Evolutionary conservation across 2,329 filamentous ascomycete species (phyloP), one percentile per base, ranked within the genome.

Genomic region (Paracorniculantispora psalliotae): DNA sequence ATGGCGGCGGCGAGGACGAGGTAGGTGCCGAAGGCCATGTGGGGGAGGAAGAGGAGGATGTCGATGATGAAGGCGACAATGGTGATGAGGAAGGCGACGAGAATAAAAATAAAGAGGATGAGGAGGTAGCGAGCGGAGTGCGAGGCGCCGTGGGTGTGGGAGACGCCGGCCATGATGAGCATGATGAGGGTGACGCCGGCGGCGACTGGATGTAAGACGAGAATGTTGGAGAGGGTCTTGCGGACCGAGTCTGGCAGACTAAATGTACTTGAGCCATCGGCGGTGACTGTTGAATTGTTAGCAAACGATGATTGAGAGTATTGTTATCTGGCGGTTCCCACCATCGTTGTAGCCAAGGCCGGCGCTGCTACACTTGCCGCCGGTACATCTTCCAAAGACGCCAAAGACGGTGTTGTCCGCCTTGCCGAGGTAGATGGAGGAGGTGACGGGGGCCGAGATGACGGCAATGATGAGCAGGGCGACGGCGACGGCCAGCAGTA

Each of bases 21-120:
- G 81, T 93, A 99, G 61, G 92, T 92, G 63, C 92, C 94, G 91
- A 92, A 97, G 69, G 87, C 85, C 76, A 97, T 78, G 73, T 97
- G 92, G 50, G 94, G 94, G 17, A 97, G 90, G 70, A 99, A 99
- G 23, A 99, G 81, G 35, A 99, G 79, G 26, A 97, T 90, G 73
- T 99, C 94, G 67, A 97, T 87, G 26, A 99, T 79, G 75, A 97
- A 97, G 25, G 92, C 90, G 59, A 96, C 81, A 1, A 97, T 81
- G 49, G 90, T 88, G 64, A 94, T 82, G 30, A 97, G 77, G 49
- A 97, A 86, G 9, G 92, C 92, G 52, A 96, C 82, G 62, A 97
- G 86, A 59, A 89, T 88, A 65, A 97, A 82, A 63, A 97, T 92
- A 64, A 97, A 87, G 35, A 97, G 79, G 28, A 85, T 83, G 35